Evolutionary conservation across 768 basidiomycete genomes (phyloP).

Genomic region (Russula earlei): DNA sequence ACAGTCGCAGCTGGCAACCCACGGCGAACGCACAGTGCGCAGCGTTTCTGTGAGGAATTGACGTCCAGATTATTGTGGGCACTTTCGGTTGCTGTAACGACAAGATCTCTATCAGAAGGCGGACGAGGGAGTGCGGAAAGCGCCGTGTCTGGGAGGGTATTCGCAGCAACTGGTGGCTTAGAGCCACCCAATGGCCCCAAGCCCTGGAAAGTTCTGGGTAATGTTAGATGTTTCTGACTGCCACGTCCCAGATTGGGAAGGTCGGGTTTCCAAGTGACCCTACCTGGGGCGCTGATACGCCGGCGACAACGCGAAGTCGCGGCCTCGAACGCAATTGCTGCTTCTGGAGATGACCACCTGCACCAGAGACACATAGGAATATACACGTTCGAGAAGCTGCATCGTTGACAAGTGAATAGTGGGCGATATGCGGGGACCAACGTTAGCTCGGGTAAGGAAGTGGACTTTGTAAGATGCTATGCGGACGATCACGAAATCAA

Average conservation of each 20-base stretch:
- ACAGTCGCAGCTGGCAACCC: constrained; percentile 4
- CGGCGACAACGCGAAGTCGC: constrained; percentile 1
- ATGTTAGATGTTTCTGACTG: not conserved
- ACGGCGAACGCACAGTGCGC: constrained; percentile 3
- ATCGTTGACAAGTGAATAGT: constrained; percentile 15
- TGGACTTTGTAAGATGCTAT: constrained; percentile 17
- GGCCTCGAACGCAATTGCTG: constrained; percentile 5
- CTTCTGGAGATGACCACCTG: constrained; percentile 14
- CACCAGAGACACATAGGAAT: constrained; percentile 20
- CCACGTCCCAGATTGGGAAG: not conserved
- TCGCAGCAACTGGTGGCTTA: not conserved
- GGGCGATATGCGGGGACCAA: constrained; percentile 13
- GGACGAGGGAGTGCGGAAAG: not conserved
- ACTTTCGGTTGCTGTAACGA: not conserved
- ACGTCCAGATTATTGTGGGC: not conserved
- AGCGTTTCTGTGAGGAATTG: not conserved
- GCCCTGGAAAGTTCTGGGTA: not conserved
- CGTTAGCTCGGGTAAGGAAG: constrained; percentile 13
- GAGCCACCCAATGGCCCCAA: not conserved
- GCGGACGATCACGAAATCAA: not conserved
- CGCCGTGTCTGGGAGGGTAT: not conserved
- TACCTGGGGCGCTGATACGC: constrained; percentile 5
- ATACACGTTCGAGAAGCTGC: constrained; percentile 16
- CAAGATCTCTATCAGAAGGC: not conserved
- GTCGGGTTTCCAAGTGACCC: not conserved